Percentiles rank a stretch among this genome's conserved stretches.
Evolutionary conservation across 345 rosid species (phyloP).

Genomic region (Arabidopsis arenosa): DNA sequence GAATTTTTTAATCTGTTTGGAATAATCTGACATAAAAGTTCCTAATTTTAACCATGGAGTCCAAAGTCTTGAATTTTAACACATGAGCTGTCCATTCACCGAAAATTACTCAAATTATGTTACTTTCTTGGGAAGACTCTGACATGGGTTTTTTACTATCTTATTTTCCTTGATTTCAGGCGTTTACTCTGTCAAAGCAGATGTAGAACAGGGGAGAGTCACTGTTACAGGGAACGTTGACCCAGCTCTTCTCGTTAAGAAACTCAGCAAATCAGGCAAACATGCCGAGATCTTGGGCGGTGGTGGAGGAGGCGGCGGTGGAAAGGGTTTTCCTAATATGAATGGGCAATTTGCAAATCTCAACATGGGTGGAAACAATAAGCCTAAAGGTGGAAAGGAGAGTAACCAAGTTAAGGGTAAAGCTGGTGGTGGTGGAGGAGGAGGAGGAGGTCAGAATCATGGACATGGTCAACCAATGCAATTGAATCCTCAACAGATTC

Average conservation of each 20-base stretch:
- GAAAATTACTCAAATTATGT: not conserved
- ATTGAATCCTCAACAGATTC: conserved; percentile 55
- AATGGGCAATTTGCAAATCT: conserved; percentile 40
- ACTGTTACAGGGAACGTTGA: conserved; percentile 86
- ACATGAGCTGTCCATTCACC: not conserved
- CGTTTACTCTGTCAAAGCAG: conserved; percentile 63
- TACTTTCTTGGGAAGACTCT: conserved; percentile 1
- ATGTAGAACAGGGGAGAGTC: conserved; percentile 86
- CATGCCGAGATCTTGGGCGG: conserved; percentile 81
- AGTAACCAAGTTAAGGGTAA: conserved; percentile 37
- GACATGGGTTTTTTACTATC: conserved; percentile 14
- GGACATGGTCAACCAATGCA: conserved; percentile 53
- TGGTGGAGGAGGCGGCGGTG: conserved; percentile 47
- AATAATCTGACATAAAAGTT: conserved; percentile 11
- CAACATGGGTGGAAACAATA: conserved; percentile 38
- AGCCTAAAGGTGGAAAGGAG: conserved; percentile 47
- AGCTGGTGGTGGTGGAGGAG: conserved; percentile 37
- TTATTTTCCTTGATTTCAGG: conserved; percentile 49
- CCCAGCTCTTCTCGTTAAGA: conserved; percentile 69
- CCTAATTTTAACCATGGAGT: not conserved
- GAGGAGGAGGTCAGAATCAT: conserved; percentile 34
- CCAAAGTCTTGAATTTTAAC: conserved; percentile 1
- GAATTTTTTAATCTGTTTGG: not conserved
- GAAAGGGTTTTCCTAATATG: conserved; percentile 52
- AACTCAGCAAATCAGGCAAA: conserved; percentile 87